Conservation (phyloP, 495 filamentous ascomycete genomes). For the Stereocaulon alpinum region DNA sequence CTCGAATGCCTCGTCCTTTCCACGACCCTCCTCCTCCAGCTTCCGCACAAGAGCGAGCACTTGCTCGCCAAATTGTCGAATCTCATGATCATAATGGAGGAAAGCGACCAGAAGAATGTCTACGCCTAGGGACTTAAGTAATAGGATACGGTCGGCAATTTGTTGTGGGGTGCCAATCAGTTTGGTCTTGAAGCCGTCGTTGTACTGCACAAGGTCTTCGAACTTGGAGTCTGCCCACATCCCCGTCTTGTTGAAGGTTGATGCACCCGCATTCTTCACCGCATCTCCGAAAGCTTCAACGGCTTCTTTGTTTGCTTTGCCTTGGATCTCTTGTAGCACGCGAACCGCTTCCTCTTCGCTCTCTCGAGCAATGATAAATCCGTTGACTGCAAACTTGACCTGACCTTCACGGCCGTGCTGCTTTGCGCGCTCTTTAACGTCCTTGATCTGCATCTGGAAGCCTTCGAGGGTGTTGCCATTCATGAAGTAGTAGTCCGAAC, state of each 20-base stretch:
- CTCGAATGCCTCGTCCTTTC: constrained; percentile 35
- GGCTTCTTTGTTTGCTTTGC: constrained; percentile 38
- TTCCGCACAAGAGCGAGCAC: constrained; percentile 34
- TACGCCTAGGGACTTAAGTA: constrained; percentile 38
- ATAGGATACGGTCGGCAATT: constrained; percentile 36
- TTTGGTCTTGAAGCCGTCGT: constrained; percentile 43
- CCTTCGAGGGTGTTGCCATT: constrained; percentile 41
- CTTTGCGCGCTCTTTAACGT: constrained; percentile 32
- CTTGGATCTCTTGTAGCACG: constrained; percentile 38
- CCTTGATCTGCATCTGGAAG: constrained; percentile 36
- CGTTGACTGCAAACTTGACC: constrained; percentile 39
- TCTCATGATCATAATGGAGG: constrained; percentile 39
- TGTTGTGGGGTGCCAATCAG: constrained; percentile 40
- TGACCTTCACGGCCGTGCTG: constrained; percentile 29
- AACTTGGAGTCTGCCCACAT: constrained; percentile 40
- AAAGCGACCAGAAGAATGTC: constrained; percentile 35
- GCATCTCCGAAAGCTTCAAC: constrained; percentile 35
- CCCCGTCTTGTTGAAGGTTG: constrained; percentile 22
- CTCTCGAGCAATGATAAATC: constrained; percentile 37
- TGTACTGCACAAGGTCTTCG: constrained; percentile 41
- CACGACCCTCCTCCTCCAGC: constrained; percentile 34
- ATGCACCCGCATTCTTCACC: constrained; percentile 37
- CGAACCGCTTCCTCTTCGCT: constrained; percentile 39
- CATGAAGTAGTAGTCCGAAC: constrained; percentile 41
- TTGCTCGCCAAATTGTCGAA: constrained; percentile 36